Evolutionary conservation across 2,329 filamentous ascomycete species (phyloP), one percentile per base, ranked within the genome.

Genomic region (Periconia digitata): DNA sequence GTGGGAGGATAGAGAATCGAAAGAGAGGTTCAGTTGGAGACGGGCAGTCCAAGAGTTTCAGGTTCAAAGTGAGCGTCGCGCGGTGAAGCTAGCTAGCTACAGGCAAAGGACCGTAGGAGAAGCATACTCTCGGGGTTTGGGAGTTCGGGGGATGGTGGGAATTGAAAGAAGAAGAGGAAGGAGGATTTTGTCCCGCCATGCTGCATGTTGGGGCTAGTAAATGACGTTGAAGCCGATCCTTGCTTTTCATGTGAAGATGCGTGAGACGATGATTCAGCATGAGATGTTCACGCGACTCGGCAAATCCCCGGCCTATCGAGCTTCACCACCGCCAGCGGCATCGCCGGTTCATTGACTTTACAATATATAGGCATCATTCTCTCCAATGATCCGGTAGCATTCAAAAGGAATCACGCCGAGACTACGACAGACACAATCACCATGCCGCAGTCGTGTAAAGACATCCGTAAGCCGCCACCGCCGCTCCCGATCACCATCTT

Each of bases 381-480:
- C 20, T 22, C 34, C 50, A 50, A 58, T 58, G 55, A 47, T 21
- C 29, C 50, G 50, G 48, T 51, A 49, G 47, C 50, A 48, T 42
- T 47, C 23, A 5, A 40, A 20, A 8, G 16, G 38, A 21, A 32
- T 27, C 10, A n/a, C 27, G 22, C 27, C 22, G 13, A 34, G 10
- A 22, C 2, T 20, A 15, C 24, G 24, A n/a, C 45, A n/a, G n/a
- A n/a, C n/a, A n/a, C n/a, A n/a, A n/a, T n/a, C 53, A 60, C 22
- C 18, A 96, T 97, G 94, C 92, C 92, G 49, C 91, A 89, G 73
- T 96, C 92, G 55, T 99, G 94, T 78, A 90, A 92, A 84, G 92
- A 97, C 74, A 89, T 99, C 70, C 85, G 92, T 97, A 82, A 60
- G 89, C 77, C 18, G 15, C 36, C 16, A 20, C 27, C 35, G 18